Conservation (phyloP, 2,329 filamentous ascomycete species). For the Paracorniculantispora psalliotae region DNA sequence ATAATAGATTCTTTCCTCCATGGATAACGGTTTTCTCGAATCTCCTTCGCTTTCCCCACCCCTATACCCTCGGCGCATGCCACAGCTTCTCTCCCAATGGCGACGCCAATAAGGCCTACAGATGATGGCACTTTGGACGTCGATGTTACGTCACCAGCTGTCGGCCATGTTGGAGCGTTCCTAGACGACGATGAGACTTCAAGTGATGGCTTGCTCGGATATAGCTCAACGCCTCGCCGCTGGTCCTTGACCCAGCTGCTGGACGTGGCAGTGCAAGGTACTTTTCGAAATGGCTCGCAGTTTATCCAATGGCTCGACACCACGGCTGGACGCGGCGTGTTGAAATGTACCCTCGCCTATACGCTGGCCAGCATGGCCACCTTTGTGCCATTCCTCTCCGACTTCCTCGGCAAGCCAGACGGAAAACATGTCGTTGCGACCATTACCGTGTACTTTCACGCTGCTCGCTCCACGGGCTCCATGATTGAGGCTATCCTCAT, state of each 20-base stretch:
- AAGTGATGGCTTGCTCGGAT: background rate
- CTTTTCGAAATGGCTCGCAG: constrained; percentile 23
- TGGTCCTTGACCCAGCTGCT: constrained; percentile 9
- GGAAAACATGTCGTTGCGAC: constrained; percentile 89
- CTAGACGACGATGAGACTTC: background rate
- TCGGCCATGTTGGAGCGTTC: background rate
- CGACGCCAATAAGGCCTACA: constrained; percentile 4
- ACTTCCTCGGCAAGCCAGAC: constrained; percentile 72
- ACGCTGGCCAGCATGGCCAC: constrained; percentile 76
- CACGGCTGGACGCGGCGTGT: constrained; percentile 64
- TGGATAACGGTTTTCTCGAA: background rate
- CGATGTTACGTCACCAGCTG: constrained; percentile 1
- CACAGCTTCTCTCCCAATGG: background rate
- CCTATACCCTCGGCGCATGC: background rate
- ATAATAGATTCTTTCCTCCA: background rate
- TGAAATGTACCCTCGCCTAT: constrained; percentile 87
- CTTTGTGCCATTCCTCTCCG: constrained; percentile 65
- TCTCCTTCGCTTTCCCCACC: no score
- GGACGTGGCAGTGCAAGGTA: background rate
- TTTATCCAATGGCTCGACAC: constrained; percentile 58
- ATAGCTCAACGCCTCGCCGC: background rate
- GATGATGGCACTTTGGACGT: constrained; percentile 8
- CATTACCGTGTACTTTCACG: constrained; percentile 87
- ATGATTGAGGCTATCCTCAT: constrained; percentile 79
- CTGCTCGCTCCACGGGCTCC: constrained; percentile 72